Percentiles rank a stretch among this genome's conserved stretches.
Evolutionary conservation across 2,329 filamentous ascomycete genomes (phyloP).

Genomic region (Elsinoe batatas): DNA sequence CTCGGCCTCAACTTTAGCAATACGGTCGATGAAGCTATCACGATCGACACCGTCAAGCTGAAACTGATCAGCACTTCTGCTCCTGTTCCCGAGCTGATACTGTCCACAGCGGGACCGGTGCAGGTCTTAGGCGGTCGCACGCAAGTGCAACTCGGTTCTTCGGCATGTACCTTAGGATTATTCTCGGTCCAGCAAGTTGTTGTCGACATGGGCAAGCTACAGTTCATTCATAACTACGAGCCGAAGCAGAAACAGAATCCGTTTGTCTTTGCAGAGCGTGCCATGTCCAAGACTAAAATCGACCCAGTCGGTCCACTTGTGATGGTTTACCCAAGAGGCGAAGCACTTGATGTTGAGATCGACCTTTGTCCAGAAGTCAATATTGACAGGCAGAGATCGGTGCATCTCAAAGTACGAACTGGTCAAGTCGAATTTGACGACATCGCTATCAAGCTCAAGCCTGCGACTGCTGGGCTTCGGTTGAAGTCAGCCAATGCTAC

Average conservation of each 20-base stretch:
- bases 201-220: conserved; percentile 53
- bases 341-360: conserved; percentile 60
- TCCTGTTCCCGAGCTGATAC: conserved; percentile 56
- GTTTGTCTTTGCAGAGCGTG: conserved; percentile 37
- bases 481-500: conserved; percentile 44
- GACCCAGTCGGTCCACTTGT: conserved; percentile 37
- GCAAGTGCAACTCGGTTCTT: conserved; percentile 23
- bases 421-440: conserved; percentile 60
- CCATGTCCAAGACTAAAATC: conserved; percentile 33
- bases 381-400: conserved; percentile 65
- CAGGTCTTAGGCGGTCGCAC: conserved; percentile 47
- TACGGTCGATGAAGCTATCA: conserved; percentile 60
- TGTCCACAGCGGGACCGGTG: conserved; percentile 42
- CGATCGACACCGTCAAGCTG: conserved; percentile 55
- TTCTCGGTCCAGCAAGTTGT: conserved; percentile 67
- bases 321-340: conserved; percentile 60
- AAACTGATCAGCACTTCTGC: conserved; percentile 50
- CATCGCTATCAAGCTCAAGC: conserved; percentile 44
- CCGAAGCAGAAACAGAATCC: conserved; percentile 38
- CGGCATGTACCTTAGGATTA: conserved; percentile 59
- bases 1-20: conserved; percentile 60
- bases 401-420: conserved; percentile 63
- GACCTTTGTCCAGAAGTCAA: conserved; percentile 60
- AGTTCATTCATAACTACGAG: conserved; percentile 56
- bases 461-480: conserved; percentile 51